Conservation (phyloP, 495 filamentous ascomycete species). For the Cairneyella variabilis region DNA sequence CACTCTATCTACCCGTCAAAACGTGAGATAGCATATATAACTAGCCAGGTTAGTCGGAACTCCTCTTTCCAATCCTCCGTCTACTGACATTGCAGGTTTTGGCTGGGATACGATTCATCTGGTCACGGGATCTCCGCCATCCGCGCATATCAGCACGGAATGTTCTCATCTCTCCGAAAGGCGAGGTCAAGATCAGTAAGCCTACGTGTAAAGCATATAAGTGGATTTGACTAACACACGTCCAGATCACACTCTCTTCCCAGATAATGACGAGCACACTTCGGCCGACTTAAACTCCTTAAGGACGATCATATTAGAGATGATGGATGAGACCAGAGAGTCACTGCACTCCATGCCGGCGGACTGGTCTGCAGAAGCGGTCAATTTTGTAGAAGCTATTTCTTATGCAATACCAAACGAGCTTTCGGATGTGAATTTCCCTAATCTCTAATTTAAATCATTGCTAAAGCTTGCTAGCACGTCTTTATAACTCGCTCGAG, state of each 20-base stretch:
- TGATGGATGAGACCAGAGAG: conserved; percentile 11
- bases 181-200: conserved; percentile 10
- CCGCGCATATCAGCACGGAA: conserved; percentile 6
- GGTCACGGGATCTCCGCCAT: conserved; percentile 7
- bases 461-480: conserved; percentile 5
- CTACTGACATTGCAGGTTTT: conserved; percentile 6
- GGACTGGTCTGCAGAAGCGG: conserved; percentile 3
- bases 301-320: conserved; percentile 8
- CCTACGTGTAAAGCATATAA: not conserved
- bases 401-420: conserved; percentile 2
- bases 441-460: conserved; percentile 5
- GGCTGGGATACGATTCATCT: conserved; percentile 7
- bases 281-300: conserved; percentile 8
- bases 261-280: conserved; percentile 3
- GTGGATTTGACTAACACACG: not conserved
- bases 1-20: conserved; percentile 9
- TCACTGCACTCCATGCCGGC: not conserved
- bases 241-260: conserved; percentile 7
- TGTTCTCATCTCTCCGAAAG: conserved; percentile 12
- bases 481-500: conserved; percentile 12
- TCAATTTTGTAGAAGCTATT: conserved; percentile 14
- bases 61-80: not conserved
- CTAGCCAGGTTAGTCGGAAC: conserved; percentile 6
- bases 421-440: conserved; percentile 7
- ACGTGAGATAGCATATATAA: conserved; percentile 14